Conservation (phyloP, 495 filamentous ascomycete species). For the Penicillium soppii region DNA sequence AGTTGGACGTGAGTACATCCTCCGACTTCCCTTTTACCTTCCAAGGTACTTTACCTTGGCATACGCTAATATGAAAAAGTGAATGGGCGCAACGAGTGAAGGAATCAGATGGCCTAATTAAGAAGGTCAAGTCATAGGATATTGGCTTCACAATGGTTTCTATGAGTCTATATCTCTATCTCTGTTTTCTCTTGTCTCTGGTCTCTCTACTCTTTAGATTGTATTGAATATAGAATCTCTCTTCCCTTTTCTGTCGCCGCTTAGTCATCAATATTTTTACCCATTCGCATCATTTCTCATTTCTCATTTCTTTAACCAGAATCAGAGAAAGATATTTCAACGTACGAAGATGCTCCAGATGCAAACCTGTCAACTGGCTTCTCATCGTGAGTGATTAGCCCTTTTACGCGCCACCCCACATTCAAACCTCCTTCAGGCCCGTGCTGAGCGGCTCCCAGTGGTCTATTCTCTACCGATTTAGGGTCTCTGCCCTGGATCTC, state of each 20-base stretch:
- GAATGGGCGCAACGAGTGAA: constrained; percentile 76
- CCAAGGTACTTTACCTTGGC: not conserved
- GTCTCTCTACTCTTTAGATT: constrained; percentile 9
- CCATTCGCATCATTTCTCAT: constrained; percentile 7
- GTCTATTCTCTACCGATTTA: constrained; percentile 34
- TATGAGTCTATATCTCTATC: constrained; percentile 1
- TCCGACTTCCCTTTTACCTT: not conserved
- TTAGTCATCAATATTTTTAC: constrained; percentile 10
- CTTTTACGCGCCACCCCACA: constrained; percentile 25
- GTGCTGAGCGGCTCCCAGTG: constrained; percentile 37
- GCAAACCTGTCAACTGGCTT: constrained; percentile 26
- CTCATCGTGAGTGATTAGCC: constrained; percentile 34
- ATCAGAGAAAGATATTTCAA: constrained; percentile 25
- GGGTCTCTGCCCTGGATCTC: constrained; percentile 20
- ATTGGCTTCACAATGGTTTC: not conserved
- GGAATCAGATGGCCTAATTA: constrained; percentile 59
- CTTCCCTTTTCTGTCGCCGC: not conserved
- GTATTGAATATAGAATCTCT: constrained; percentile 8
- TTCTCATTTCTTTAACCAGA: constrained; percentile 1
- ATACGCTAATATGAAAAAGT: constrained; percentile 35
- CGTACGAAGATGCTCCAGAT: constrained; percentile 46
- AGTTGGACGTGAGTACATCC: constrained; percentile 85
- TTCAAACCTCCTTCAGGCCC: constrained; percentile 35
- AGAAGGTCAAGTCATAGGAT: constrained; percentile 39
- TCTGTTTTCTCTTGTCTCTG: not conserved